A percentile compares a stretch with the other conserved stretches of the same genome.
Evolutionary conservation across 768 basidiomycete species (phyloP).

Genomic region (Obba rivulosa): DNA sequence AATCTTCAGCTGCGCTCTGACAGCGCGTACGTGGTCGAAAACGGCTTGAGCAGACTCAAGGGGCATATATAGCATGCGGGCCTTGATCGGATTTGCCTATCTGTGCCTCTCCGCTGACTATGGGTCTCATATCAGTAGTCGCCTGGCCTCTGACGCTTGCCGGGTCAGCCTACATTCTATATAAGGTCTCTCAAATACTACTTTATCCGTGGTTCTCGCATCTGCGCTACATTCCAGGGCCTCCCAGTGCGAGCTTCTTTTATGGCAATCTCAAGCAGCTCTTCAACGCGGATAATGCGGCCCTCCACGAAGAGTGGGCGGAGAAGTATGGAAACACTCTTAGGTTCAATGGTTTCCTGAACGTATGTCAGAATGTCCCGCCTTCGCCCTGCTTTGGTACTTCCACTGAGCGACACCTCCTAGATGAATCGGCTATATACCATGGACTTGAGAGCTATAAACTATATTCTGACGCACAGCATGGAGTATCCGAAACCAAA

Average conservation of each 20-base stretch:
- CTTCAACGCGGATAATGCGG: constrained; percentile 32
- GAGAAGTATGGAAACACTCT: not conserved
- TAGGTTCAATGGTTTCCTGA: not conserved
- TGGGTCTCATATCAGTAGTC: too few species aligned
- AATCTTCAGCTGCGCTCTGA: too few species aligned
- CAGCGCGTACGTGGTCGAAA: too few species aligned
- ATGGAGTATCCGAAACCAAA: not conserved
- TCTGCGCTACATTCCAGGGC: constrained; percentile 45
- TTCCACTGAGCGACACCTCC: not conserved
- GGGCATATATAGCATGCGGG: too few species aligned
- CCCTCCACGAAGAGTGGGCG: not conserved
- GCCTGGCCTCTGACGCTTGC: too few species aligned
- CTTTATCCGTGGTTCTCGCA: too few species aligned
- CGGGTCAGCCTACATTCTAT: too few species aligned
- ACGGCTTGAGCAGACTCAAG: too few species aligned
- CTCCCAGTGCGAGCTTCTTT: constrained; percentile 37
- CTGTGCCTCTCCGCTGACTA: too few species aligned
- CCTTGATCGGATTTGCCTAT: too few species aligned
- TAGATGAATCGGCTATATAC: not conserved
- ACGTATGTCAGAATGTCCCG: not conserved
- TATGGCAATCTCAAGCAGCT: constrained; percentile 48
- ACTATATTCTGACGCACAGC: not conserved
- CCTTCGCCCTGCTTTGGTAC: not conserved
- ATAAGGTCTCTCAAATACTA: too few species aligned
- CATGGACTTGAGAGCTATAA: not conserved